These are phyloP conservation scores for Hymenoscyphus scutula DNA, from an alignment of 2,329 filamentous ascomycete species.

Conservation along the genomic window DNA sequence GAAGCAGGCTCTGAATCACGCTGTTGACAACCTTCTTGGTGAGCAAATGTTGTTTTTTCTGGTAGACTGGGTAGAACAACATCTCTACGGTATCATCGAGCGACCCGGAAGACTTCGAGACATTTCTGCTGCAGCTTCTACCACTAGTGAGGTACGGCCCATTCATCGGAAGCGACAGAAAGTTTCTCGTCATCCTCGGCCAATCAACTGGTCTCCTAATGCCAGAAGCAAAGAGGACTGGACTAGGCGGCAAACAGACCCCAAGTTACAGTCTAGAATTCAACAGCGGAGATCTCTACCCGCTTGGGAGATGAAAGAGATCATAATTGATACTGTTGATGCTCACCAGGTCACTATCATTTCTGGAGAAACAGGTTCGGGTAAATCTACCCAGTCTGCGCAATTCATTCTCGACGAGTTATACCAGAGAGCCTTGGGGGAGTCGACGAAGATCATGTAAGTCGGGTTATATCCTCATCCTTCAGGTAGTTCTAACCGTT, in stretches of 20 bases:
- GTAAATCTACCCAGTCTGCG: constrained; percentile 94
- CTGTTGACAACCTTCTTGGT: constrained; percentile 67
- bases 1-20: constrained; percentile 70
- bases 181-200: constrained; percentile 49
- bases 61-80: constrained; percentile 86
- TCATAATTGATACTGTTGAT: constrained; percentile 72
- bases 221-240: constrained; percentile 63
- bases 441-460: constrained; percentile 75
- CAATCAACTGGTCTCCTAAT: constrained; percentile 64
- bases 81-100: constrained; percentile 78
- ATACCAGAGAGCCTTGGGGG: constrained; percentile 72
- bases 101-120: constrained; percentile 80
- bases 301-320: constrained; percentile 79
- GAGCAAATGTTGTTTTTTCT: constrained; percentile 91
- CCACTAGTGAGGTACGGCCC: constrained; percentile 50
- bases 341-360: constrained; percentile 90
- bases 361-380: constrained; percentile 93
- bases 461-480: neutral
- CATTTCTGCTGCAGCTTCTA: constrained; percentile 74
- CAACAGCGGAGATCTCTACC: constrained; percentile 70
- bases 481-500: constrained; percentile 10
- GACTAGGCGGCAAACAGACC: constrained; percentile 62
- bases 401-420: constrained; percentile 94
- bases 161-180: constrained; percentile 31
- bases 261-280: constrained; percentile 73